phyloP scores from a whole-genome alignment of 176 grass and related monocot species.

The Puccinellia tenuiflora region DNA sequence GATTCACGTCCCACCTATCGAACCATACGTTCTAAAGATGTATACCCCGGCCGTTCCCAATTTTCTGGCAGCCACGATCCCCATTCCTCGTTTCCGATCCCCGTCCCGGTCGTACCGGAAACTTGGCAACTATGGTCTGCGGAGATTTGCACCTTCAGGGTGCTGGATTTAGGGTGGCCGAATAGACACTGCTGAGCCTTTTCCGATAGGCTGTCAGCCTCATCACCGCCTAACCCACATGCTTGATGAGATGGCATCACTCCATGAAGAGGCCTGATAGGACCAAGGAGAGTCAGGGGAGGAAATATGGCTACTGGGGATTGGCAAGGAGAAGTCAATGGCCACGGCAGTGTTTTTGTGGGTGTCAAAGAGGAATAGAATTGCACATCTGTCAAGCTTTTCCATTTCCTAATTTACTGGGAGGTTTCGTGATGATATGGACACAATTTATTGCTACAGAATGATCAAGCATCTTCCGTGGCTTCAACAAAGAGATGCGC shows the following conservation, averaged over 20 bases:
- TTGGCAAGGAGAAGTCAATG: neutral
- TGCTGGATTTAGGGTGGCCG: neutral
- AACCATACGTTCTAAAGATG: too few relatives aligned
- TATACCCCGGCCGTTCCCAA: too few relatives aligned
- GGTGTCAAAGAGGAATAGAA: neutral
- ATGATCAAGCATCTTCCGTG: neutral
- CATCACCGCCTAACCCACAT: neutral
- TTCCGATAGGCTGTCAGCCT: neutral
- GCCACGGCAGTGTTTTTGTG: neutral
- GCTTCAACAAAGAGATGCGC: neutral
- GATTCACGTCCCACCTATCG: too few relatives aligned
- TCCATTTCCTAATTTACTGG: neutral
- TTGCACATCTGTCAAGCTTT: neutral
- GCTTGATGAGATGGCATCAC: neutral
- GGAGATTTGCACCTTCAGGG: neutral
- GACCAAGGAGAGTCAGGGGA: neutral
- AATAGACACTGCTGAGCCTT: neutral
- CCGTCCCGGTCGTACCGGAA: too few relatives aligned
- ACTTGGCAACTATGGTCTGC: too few relatives aligned
- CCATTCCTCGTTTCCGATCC: too few relatives aligned
- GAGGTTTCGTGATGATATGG: neutral
- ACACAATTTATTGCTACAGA: constrained; percentile 11
- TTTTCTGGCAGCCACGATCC: too few relatives aligned
- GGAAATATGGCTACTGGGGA: neutral
- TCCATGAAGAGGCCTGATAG: neutral